Conservation (phyloP, 768 basidiomycete genomes). For the Suillus discolor region DNA sequence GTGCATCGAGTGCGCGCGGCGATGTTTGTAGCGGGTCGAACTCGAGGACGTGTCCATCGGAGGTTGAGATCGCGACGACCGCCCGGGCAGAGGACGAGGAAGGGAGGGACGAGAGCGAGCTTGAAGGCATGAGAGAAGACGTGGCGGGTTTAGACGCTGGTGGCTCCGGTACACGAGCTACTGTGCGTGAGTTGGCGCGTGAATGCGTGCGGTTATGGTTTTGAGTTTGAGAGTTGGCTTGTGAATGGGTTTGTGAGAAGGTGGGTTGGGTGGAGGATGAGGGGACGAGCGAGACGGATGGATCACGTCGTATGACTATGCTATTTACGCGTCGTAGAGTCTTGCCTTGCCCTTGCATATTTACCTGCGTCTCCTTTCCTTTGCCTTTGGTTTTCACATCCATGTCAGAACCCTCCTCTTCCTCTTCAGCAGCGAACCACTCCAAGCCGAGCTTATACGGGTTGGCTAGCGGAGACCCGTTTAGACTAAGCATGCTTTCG, state of each 20-base stretch:
- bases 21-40: conserved; percentile 83
- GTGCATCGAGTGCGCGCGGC: conserved; percentile 68
- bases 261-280: conserved; percentile 25
- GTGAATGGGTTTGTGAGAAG: conserved; percentile 37
- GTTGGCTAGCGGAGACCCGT: conserved; percentile 82
- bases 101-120: conserved; percentile 8
- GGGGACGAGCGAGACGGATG: conserved; percentile 43
- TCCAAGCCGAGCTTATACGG: conserved; percentile 69
- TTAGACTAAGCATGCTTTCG: conserved; percentile 79
- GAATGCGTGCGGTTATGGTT: conserved; percentile 45
- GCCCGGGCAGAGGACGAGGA: conserved; percentile 45
- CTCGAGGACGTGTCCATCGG: conserved; percentile 79
- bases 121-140: background rate
- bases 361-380: conserved; percentile 26
- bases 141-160: conserved; percentile 8
- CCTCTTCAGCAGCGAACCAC: conserved; percentile 51
- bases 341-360: conserved; percentile 20
- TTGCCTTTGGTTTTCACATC: conserved; percentile 23
- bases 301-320: conserved; percentile 63
- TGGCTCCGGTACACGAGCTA: conserved; percentile 19
- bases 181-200: conserved; percentile 42
- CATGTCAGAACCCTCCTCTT: conserved; percentile 31
- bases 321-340: conserved; percentile 50
- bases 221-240: conserved; percentile 54
- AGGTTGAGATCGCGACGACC: conserved; percentile 76